These are phyloP conservation scores for Ascosphaera pollenicola DNA, from an alignment of 2,329 filamentous ascomycete genomes.

Conservation along the genomic window DNA sequence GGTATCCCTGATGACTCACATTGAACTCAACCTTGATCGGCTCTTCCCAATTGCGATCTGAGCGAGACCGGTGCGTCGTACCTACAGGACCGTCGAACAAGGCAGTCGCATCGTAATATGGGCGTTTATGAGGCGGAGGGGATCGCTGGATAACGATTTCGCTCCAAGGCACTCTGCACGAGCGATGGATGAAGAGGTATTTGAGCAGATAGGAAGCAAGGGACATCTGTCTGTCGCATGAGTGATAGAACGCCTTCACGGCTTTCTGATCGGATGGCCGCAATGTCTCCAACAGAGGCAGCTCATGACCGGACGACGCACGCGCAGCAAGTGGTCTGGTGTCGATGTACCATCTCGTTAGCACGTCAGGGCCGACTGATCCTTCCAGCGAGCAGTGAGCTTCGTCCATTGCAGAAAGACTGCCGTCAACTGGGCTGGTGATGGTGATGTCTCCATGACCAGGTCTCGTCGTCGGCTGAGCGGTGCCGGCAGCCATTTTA, in stretches of 20 bases:
- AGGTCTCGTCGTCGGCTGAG: no score
- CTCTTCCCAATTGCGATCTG: slow-evolving; percentile 1
- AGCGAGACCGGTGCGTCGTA: no score
- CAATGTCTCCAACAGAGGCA: slow-evolving; percentile 20
- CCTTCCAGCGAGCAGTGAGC: no score
- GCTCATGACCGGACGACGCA: slow-evolving; percentile 9
- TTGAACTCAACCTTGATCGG: slow-evolving; percentile 34
- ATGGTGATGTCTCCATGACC: no score
- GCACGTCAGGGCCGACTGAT: slow-evolving; percentile 6
- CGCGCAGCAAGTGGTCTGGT: slow-evolving; percentile 14
- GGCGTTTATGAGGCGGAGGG: slow-evolving; percentile 24
- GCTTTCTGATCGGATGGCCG: slow-evolving; percentile 27
- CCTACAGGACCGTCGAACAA: no score
- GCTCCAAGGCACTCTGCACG: slow-evolving; percentile 33
- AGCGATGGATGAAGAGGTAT: slow-evolving; percentile 33
- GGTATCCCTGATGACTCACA: slow-evolving; percentile 39
- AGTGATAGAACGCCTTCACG: slow-evolving; percentile 27
- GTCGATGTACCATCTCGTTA: slow-evolving; percentile 24
- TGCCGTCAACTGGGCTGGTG: slow-evolving; percentile 1
- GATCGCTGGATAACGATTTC: slow-evolving; percentile 31
- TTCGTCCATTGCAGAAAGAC: no score
- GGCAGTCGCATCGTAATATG: no score
- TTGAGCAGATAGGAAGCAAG: slow-evolving; percentile 40
- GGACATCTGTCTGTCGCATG: slow-evolving; percentile 36
- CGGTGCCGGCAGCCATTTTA: no score